Conservation (phyloP, 257 asterid genomes). For the Lycium barbarum region DNA sequence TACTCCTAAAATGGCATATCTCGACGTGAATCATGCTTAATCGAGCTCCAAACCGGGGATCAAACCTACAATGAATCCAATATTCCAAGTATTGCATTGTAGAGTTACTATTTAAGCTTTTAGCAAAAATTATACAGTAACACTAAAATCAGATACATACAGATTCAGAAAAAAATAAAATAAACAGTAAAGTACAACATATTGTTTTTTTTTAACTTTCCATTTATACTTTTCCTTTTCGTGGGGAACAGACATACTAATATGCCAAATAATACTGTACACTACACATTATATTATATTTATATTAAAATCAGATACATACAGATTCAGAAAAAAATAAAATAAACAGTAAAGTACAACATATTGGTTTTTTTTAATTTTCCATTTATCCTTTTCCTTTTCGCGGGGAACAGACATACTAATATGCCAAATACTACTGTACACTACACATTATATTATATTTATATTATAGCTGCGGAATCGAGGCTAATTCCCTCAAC, state of each 20-base stretch:
- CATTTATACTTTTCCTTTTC: neutral
- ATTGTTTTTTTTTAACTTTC: no score
- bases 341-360: no score
- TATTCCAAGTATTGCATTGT: neutral
- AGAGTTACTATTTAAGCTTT: neutral
- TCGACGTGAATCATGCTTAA: neutral
- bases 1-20: neutral
- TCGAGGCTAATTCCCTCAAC: conserved; percentile 42
- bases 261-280: conserved; percentile 35
- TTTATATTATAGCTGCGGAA: conserved; percentile 48
- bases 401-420: conserved; percentile 54
- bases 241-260: conserved; percentile 55
- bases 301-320: neutral
- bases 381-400: neutral
- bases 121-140: neutral
- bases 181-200: no score
- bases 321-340: neutral
- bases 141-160: neutral
- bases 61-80: neutral
- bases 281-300: neutral
- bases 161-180: neutral
- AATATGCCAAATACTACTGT: conserved; percentile 35
- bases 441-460: neutral
- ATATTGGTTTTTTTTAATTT: no score
- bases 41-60: neutral